A percentile compares a stretch with the other conserved stretches of the same genome.
phyloP scores from a whole-genome alignment of 768 basidiomycete genomes.

The Brasilioporus rufonigricans region DNA sequence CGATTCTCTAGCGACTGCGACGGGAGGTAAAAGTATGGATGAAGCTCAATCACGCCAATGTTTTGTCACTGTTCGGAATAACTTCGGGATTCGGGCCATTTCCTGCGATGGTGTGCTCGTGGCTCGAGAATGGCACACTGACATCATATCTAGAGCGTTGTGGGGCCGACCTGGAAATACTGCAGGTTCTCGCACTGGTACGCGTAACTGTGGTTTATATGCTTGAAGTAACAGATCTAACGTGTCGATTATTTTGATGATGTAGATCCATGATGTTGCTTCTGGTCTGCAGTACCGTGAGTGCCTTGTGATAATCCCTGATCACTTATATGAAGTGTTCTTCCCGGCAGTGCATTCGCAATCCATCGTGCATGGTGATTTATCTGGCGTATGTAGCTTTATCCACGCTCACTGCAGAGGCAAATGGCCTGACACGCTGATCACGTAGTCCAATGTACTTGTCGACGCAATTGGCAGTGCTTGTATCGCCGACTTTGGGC shows the following conservation, averaged over 20 bases:
- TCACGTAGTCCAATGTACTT: not conserved
- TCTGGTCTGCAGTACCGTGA: not conserved
- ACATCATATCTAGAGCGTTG: not conserved
- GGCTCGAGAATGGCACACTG: not conserved
- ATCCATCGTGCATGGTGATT: not conserved
- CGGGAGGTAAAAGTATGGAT: conserved; percentile 5
- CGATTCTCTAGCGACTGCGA: not conserved
- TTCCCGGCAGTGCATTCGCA: not conserved
- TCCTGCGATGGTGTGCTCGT: conserved; percentile 3
- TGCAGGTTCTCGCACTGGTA: not conserved
- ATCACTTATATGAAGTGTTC: not conserved
- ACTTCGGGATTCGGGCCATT: not conserved
- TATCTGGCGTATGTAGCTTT: not conserved
- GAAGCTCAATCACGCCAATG: conserved; percentile 1
- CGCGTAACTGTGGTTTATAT: not conserved
- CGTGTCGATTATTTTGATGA: not conserved
- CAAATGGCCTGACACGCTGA: not conserved
- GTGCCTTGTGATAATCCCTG: not conserved
- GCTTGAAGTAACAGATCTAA: not conserved
- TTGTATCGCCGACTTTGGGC: not conserved
- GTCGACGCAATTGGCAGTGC: not conserved
- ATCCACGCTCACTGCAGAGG: too few relatives aligned
- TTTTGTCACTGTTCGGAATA: not conserved
- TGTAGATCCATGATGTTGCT: not conserved
- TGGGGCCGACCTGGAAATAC: not conserved